A percentile compares a stretch with the other conserved stretches of the same genome.
These are phyloP conservation scores for Histomonas meleagridis DNA, from an alignment of 208 protist species.

Conservation along the genomic window DNA sequence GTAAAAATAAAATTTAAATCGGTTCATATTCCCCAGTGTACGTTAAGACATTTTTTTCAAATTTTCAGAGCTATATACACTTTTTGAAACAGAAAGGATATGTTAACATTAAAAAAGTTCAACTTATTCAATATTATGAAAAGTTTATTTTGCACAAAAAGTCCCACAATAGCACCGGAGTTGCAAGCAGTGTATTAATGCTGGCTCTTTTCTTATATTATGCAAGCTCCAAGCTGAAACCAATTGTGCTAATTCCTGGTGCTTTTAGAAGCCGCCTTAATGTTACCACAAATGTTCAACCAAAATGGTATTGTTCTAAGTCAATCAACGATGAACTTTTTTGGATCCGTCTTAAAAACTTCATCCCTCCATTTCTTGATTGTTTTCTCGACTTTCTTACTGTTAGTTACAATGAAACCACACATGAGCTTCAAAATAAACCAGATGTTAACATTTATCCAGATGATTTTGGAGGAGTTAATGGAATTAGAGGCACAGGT, in stretches of 20 bases:
- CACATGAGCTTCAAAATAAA: neutral
- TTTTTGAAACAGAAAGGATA: too few species aligned
- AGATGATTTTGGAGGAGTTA: neutral
- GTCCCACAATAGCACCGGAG: too few species aligned
- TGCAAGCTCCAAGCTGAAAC: too few species aligned
- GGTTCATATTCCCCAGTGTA: too few species aligned
- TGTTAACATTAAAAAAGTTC: too few species aligned
- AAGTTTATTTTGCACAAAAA: too few species aligned
- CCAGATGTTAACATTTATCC: neutral
- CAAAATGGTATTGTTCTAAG: neutral
- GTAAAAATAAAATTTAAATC: too few species aligned
- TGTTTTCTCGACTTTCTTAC: neutral
- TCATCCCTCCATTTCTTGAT: neutral
- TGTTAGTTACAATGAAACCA: neutral
- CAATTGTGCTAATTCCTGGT: neutral
- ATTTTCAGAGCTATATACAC: too few species aligned
- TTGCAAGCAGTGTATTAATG: too few species aligned
- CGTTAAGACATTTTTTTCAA: too few species aligned
- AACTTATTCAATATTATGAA: too few species aligned
- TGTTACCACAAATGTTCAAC: neutral
- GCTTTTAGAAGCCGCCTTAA: neutral
- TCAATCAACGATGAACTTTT: neutral
- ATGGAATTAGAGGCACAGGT: neutral
- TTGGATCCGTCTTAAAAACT: neutral
- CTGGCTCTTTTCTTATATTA: too few species aligned